Percentiles rank a stretch among this genome's conserved stretches.
phyloP scores from a whole-genome alignment of 305 asterid genomes.

The Solanum hybrid region DNA sequence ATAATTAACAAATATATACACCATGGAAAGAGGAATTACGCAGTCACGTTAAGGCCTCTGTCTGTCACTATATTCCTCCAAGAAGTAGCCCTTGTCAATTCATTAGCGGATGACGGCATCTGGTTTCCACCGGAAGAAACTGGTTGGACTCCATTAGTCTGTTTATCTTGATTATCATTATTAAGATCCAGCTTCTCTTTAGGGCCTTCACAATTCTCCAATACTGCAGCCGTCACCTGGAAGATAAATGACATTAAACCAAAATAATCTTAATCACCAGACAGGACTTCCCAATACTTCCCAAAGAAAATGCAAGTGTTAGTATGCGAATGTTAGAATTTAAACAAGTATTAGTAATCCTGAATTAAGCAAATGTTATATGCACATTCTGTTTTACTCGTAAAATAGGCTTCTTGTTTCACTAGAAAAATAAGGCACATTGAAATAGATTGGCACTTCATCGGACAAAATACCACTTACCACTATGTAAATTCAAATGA shows the following conservation, averaged over 20 bases:
- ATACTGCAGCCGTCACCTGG: constrained; percentile 70
- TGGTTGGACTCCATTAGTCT: neutral
- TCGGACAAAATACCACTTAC: neutral
- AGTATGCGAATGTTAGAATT: neutral
- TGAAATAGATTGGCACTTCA: neutral
- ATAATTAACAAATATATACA: constrained; percentile 4
- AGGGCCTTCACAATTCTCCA: constrained; percentile 49
- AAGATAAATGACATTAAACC: constrained; percentile 18
- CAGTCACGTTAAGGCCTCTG: constrained; percentile 35
- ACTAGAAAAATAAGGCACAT: neutral
- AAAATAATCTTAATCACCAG: neutral
- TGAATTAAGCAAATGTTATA: neutral
- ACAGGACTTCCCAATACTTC: neutral
- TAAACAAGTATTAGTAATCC: neutral
- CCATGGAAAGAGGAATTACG: constrained; percentile 32
- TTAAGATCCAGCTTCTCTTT: constrained; percentile 20
- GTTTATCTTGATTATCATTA: constrained; percentile 15
- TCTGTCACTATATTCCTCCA: constrained; percentile 63
- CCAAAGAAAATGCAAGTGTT: neutral
- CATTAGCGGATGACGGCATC: constrained; percentile 24
- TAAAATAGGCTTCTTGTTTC: neutral
- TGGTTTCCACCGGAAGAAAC: constrained; percentile 18
- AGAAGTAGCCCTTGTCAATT: constrained; percentile 43
- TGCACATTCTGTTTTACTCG: neutral
- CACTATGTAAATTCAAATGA: neutral